These are phyloP conservation scores for Calonectria naviculata DNA, from an alignment of 2,329 filamentous ascomycete genomes.

Conservation along the genomic window DNA sequence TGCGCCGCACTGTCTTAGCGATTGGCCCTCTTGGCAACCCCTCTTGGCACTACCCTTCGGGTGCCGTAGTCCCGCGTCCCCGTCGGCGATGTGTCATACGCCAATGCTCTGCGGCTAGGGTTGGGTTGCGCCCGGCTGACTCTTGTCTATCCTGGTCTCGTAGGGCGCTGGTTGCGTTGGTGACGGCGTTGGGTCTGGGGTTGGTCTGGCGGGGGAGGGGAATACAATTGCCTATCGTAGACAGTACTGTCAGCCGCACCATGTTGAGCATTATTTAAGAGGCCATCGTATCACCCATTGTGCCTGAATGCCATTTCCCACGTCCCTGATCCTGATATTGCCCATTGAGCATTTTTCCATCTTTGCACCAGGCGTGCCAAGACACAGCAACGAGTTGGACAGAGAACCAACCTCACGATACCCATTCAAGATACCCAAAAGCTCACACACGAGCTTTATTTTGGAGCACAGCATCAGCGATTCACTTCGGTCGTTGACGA, in stretches of 20 bases:
- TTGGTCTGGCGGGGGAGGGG: constrained; percentile 4
- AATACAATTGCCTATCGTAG: constrained; percentile 5
- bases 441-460: not conserved
- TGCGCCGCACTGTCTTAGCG: constrained; percentile 7
- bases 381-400: not conserved
- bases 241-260: constrained; percentile 21
- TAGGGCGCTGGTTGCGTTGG: constrained; percentile 5
- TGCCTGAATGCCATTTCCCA: not conserved
- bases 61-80: constrained; percentile 19
- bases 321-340: not conserved
- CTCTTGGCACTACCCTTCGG: not conserved
- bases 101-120: constrained; percentile 9
- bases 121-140: constrained; percentile 22
- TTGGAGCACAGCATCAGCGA: not conserved
- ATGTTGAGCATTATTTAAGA: constrained; percentile 23
- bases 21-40: constrained; percentile 19
- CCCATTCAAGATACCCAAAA: not conserved
- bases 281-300: constrained; percentile 1
- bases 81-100: constrained; percentile 20
- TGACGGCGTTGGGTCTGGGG: not conserved
- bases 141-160: not conserved
- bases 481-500: not conserved
- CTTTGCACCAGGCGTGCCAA: constrained; percentile 14
- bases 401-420: not conserved
- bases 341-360: not conserved